Percentiles rank a stretch among this genome's conserved stretches.
phyloP scores from a whole-genome alignment of 768 basidiomycete genomes.

The Auriculariales sp. region DNA sequence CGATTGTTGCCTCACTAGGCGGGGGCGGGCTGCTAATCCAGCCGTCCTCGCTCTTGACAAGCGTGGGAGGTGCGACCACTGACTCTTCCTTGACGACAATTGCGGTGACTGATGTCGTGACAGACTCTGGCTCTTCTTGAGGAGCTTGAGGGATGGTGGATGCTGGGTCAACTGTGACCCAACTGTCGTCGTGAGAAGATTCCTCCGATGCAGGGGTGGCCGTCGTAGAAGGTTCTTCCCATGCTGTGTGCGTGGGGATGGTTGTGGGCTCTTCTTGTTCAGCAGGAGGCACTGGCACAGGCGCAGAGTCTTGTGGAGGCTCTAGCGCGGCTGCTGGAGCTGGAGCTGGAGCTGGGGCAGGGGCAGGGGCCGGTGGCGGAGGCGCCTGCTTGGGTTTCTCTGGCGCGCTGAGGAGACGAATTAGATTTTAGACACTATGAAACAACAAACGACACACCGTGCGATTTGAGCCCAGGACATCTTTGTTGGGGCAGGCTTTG shows the following conservation, averaged over 20 bases:
- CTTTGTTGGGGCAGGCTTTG: constrained; percentile 50
- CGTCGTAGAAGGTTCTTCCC: constrained; percentile 40
- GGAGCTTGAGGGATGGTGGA: constrained; percentile 2
- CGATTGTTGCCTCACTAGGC: constrained; percentile 10
- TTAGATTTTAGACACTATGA: not conserved
- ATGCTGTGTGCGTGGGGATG: constrained; percentile 51
- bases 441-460: constrained; percentile 26
- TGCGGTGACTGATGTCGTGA: constrained; percentile 7
- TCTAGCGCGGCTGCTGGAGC: constrained; percentile 14
- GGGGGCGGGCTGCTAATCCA: constrained; percentile 5
- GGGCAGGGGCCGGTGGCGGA: constrained; percentile 17
- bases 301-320: constrained; percentile 6
- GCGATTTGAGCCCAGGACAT: constrained; percentile 81
- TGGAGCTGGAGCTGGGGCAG: constrained; percentile 17
- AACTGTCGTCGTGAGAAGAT: constrained; percentile 5
- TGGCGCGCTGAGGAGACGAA: constrained; percentile 6
- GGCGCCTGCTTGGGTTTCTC: constrained; percentile 16
- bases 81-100: not conserved
- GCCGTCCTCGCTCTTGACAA: not conserved
- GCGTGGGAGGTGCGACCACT: no score
- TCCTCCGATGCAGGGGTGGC: constrained; percentile 16
- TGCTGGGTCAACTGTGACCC: constrained; percentile 5
- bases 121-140: constrained; percentile 2
- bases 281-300: constrained; percentile 9
- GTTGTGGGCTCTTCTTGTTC: constrained; percentile 69